A percentile compares a stretch with the other conserved stretches of the same genome.
Evolutionary conservation across 441 rosid genomes (phyloP).

Genomic region (Populus hybrid): DNA sequence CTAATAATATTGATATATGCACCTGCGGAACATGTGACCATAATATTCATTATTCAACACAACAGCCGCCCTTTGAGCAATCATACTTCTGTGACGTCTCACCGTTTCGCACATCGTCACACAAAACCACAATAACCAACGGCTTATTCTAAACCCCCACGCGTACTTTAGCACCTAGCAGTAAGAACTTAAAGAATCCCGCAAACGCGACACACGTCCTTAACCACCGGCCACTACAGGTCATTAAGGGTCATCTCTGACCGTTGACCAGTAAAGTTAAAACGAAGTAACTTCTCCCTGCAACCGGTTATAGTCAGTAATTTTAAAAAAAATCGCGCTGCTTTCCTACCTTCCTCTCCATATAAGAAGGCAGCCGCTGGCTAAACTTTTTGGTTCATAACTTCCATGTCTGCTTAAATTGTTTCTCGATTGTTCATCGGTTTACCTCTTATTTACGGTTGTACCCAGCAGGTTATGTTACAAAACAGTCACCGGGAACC

Average conservation of each 20-base stretch:
- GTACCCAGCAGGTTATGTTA: constrained; percentile 44
- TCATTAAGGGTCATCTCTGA: not conserved
- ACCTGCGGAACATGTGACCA: constrained; percentile 2
- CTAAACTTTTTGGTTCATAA: not conserved
- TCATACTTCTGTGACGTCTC: not conserved
- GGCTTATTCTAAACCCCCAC: not conserved
- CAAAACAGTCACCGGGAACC: constrained; percentile 35
- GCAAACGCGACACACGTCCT: not conserved
- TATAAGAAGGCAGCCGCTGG: not conserved
- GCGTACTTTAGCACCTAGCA: constrained; percentile 11
- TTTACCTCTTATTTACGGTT: constrained; percentile 9
- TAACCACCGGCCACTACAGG: not conserved
- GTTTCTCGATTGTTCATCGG: not conserved
- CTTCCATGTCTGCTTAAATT: constrained; percentile 1
- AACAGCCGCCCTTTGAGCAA: not conserved
- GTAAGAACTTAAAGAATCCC: not conserved
- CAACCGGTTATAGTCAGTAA: constrained; percentile 27
- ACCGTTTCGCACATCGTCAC: not conserved
- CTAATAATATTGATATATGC: not conserved
- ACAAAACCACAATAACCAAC: not conserved
- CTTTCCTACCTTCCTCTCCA: not conserved
- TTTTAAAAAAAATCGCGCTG: not conserved
- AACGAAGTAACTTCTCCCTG: not conserved
- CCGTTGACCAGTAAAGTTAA: not conserved
- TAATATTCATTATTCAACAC: no score